Conservation (phyloP, 768 basidiomycete genomes). For the Boletus tylopilopsis region DNA sequence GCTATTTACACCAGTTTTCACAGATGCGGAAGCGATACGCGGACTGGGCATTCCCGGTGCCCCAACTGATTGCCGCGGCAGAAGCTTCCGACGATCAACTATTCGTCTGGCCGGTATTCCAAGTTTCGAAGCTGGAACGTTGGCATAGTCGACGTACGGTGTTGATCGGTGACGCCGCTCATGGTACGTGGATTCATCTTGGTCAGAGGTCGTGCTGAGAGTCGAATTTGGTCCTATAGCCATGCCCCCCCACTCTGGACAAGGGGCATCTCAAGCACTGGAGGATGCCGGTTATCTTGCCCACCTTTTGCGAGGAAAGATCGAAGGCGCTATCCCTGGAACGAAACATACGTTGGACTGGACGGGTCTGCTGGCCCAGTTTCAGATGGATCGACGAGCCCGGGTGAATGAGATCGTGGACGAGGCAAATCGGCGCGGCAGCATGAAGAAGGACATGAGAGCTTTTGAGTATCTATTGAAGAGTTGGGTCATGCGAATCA, state of each 20-base stretch:
- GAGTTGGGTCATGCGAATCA: slow-evolving; percentile 26
- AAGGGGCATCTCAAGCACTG: slow-evolving; percentile 30
- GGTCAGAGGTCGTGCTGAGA: not conserved
- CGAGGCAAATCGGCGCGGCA: slow-evolving; percentile 26
- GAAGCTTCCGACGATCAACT: slow-evolving; percentile 13
- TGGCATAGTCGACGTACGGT: slow-evolving; percentile 26
- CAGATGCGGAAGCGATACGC: slow-evolving; percentile 27
- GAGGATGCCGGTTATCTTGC: slow-evolving; percentile 31
- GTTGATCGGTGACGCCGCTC: slow-evolving; percentile 32
- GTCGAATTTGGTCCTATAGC: slow-evolving; percentile 10
- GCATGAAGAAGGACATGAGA: slow-evolving; percentile 20
- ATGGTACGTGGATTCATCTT: slow-evolving; percentile 18
- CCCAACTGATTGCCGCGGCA: slow-evolving; percentile 22
- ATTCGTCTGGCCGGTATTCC: slow-evolving; percentile 29
- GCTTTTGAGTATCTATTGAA: slow-evolving; percentile 15
- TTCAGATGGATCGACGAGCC: slow-evolving; percentile 22
- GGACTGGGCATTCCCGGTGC: slow-evolving; percentile 27
- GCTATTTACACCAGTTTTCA: not conserved
- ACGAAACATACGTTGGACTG: slow-evolving; percentile 7
- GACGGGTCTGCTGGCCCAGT: slow-evolving; percentile 17
- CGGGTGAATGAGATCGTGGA: slow-evolving; percentile 26
- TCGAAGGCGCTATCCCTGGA: not conserved
- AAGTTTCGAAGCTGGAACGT: slow-evolving; percentile 19
- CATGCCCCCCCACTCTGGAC: slow-evolving; percentile 32
- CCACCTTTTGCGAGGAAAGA: slow-evolving; percentile 21